phyloP scores from a whole-genome alignment of 495 filamentous ascomycete species.

The Xylaria acuta region DNA sequence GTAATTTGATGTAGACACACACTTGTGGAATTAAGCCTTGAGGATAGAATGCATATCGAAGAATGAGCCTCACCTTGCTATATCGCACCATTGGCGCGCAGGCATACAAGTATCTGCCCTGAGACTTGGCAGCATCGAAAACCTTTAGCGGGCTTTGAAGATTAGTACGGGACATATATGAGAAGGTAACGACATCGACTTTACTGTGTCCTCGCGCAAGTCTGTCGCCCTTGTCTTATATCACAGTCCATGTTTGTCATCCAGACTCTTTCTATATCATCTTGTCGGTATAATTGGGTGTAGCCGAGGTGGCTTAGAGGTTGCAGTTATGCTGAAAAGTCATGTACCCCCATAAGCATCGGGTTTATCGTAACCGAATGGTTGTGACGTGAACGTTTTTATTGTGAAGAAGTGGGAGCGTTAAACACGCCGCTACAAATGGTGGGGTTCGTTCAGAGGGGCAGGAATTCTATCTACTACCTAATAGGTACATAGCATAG shows the following conservation, averaged over 20 bases:
- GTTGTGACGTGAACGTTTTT: neutral
- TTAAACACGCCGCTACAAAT: neutral
- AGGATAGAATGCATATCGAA: neutral
- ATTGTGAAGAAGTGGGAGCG: neutral
- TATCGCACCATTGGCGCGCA: constrained; percentile 76
- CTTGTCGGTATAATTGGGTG: neutral
- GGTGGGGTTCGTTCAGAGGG: constrained; percentile 2
- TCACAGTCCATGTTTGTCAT: constrained; percentile 37
- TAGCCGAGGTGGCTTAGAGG: neutral
- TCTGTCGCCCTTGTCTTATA: constrained; percentile 26
- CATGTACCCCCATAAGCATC: neutral
- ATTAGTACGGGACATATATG: neutral
- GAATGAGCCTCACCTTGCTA: constrained; percentile 50
- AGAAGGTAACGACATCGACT: neutral
- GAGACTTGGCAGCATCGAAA: constrained; percentile 60
- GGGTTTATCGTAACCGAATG: neutral
- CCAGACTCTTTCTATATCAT: constrained; percentile 16
- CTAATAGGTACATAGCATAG: no score
- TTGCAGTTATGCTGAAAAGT: neutral
- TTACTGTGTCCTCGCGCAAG: constrained; percentile 37
- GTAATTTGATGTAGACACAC: neutral
- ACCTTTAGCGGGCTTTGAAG: constrained; percentile 60
- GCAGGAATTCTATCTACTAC: neutral
- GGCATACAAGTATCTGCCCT: constrained; percentile 60
- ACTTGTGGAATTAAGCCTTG: neutral